phyloP scores from a whole-genome alignment of 345 rosid species.

The Eucalyptus erythrocorys region DNA sequence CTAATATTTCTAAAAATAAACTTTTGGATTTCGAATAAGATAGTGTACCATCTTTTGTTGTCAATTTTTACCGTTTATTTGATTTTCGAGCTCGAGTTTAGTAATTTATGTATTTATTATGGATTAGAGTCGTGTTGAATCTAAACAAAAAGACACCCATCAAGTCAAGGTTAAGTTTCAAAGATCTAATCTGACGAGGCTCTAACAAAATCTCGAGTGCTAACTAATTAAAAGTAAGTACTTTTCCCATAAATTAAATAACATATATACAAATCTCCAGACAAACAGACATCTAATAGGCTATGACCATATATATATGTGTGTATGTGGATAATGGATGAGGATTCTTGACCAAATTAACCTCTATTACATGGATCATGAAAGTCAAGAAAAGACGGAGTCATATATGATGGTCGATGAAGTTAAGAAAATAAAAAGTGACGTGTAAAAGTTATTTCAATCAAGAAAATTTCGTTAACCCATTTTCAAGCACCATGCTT shows the following conservation, averaged over 20 bases:
- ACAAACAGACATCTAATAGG: accelerated
- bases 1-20: neutral
- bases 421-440: neutral
- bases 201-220: neutral
- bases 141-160: neutral
- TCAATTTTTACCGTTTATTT: neutral
- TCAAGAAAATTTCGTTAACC: neutral
- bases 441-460: neutral
- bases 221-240: neutral
- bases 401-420: neutral
- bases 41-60: neutral
- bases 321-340: neutral
- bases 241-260: neutral
- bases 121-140: neutral
- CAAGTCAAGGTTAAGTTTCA: neutral
- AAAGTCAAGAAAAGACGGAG: neutral
- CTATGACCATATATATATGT: neutral
- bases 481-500: neutral
- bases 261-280: accelerated
- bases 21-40: neutral
- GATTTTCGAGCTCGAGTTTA: neutral
- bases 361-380: neutral
- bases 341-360: neutral
- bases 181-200: neutral
- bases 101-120: neutral